Evolutionary conservation across 106 monocot genomes (phyloP), one percentile per base, ranked within the genome.

Genomic region (Dendrobium huoshanense): DNA sequence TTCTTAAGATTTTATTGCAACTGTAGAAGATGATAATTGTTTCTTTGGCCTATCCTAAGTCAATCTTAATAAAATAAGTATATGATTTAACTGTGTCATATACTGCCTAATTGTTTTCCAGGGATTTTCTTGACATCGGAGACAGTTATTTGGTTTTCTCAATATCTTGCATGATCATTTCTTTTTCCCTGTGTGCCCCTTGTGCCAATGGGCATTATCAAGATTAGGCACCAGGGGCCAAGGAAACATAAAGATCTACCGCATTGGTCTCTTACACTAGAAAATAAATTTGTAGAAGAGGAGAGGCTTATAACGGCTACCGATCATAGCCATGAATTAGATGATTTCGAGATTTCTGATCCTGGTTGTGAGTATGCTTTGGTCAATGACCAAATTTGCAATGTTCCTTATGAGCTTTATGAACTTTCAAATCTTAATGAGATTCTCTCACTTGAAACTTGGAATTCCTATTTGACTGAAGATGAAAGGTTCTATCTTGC

Each of bases 371-470:
- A 96, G 79, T n/a, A 81, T 83, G 83, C 79, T 72, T 80, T 82
- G 75, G 55, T 92, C 68, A 86, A 81, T 74, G 86, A 82, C 80
- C 89, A 94, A n/a, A 79, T 79, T 2, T 94, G 87, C 81, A 85
- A 64, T 80, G 56, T 97, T 80, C 96, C 96, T 6, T 94, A 92
- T 85, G 92, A 90, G 72, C 85, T 97, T 45, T 97, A 90, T 79
- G 87, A 86, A 58, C 79, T 97, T 19, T 55, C 80, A 58, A 80
- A 90, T 79, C 81, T 97, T 44, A 92, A 85, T 51, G 86, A 87
- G 27, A 67, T 97, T 78, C 86, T 97, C 67, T 97, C 96, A 72
- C 76, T 97, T 76, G 92, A 97, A 80, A 83, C 86, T 65, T 97
- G 96, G 96, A 94, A 97, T 81, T 86, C 27, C 25, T 87, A 84